Conservation (phyloP, 2,329 filamentous ascomycete species). For the Colletotrichum aenigma region DNA sequence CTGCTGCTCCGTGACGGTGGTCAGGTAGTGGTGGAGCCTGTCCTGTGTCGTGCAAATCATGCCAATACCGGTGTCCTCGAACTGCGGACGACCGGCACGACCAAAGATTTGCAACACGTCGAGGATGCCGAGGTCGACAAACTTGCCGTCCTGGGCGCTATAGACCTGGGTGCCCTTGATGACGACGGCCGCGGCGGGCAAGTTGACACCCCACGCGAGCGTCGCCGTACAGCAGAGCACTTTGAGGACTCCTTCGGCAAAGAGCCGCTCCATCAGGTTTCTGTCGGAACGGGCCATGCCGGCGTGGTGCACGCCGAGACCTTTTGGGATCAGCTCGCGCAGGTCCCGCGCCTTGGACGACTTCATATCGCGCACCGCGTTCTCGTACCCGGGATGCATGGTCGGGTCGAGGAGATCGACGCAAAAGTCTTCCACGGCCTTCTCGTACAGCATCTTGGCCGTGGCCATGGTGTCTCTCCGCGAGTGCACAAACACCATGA, state of each 20-base stretch:
- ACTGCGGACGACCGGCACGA: slow-evolving; percentile 96
- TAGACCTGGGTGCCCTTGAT: slow-evolving; percentile 99
- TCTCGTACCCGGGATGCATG: slow-evolving; percentile 78
- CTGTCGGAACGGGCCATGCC: slow-evolving; percentile 94
- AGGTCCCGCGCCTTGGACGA: slow-evolving; percentile 85
- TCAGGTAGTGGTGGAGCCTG: slow-evolving; percentile 88
- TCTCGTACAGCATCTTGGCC: slow-evolving; percentile 83
- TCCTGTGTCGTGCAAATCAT: slow-evolving; percentile 98
- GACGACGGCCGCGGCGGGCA: slow-evolving; percentile 93
- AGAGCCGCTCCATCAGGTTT: slow-evolving; percentile 94
- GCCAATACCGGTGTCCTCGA: slow-evolving; percentile 95
- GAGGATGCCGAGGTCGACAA: slow-evolving; percentile 92
- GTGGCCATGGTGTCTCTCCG: slow-evolving; percentile 91
- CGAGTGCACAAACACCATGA: slow-evolving; percentile 99
- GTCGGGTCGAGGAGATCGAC: slow-evolving; percentile 83
- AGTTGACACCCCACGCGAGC: slow-evolving; percentile 97
- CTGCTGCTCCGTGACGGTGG: slow-evolving; percentile 91
- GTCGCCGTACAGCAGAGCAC: slow-evolving; percentile 98
- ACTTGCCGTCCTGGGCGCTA: slow-evolving; percentile 94
- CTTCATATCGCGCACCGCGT: slow-evolving; percentile 83
- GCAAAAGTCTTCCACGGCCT: slow-evolving; percentile 81
- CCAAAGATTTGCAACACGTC: slow-evolving; percentile 98
- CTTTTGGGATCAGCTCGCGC: slow-evolving; percentile 86
- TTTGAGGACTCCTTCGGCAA: slow-evolving; percentile 89
- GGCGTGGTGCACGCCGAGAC: slow-evolving; percentile 93